Percentiles rank a stretch among this genome's conserved stretches.
Conservation (phyloP, 2,329 filamentous ascomycete genomes). For the Aureobasidium sp. region DNA sequence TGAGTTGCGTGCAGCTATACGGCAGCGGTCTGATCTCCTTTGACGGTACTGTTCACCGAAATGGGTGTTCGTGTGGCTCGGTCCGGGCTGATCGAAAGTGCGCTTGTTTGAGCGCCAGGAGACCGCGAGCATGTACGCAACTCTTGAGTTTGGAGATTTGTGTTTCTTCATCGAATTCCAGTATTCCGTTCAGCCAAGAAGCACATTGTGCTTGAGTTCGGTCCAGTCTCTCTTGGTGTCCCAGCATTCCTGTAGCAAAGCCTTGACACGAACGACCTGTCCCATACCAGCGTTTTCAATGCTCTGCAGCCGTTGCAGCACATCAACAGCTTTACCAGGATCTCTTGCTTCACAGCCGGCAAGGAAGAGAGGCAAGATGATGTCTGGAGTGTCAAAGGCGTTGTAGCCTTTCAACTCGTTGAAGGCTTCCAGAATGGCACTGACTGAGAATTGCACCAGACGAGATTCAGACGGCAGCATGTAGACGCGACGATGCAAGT, state of each 20-base stretch:
- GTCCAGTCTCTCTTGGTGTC: conserved; percentile 10
- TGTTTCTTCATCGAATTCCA: background rate
- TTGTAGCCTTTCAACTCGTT: conserved; percentile 11
- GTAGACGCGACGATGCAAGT: conserved; percentile 9
- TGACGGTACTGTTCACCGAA: no score
- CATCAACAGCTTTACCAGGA: background rate
- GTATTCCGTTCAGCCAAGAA: background rate
- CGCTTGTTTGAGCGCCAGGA: no score
- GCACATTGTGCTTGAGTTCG: conserved; percentile 12
- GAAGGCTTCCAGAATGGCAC: conserved; percentile 3
- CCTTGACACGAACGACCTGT: conserved; percentile 8
- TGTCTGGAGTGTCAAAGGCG: conserved; percentile 13
- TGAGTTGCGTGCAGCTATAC: no score
- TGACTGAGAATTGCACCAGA: conserved; percentile 14
- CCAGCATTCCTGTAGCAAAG: conserved; percentile 13
- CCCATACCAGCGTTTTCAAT: conserved; percentile 15
- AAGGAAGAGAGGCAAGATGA: conserved; percentile 14
- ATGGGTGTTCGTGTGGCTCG: no score
- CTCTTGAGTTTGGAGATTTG: background rate
- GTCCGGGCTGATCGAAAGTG: no score
- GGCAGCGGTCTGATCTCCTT: no score
- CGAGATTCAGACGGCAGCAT: conserved; percentile 4
- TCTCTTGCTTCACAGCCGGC: conserved; percentile 13
- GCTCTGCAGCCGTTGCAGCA: conserved; percentile 12
- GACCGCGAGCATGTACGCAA: background rate